Evolutionary conservation across 2,329 filamentous ascomycete species (phyloP), one percentile per base, ranked within the genome.

Genomic region (Blumeria graminis): DNA sequence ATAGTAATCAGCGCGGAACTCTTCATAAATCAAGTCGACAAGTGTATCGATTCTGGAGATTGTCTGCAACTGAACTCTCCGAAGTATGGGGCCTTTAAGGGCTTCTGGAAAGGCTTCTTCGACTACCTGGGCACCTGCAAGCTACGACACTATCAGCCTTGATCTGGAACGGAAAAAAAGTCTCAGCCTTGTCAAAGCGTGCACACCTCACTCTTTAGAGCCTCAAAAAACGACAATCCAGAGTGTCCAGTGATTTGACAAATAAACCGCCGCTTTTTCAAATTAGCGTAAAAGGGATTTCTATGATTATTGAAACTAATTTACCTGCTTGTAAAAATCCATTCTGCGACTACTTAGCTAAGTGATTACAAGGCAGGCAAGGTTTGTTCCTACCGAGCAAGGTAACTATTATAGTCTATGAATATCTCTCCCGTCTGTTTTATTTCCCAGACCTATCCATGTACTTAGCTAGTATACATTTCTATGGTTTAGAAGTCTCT

Each of bases 231-330:
- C 3, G 80, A 90, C 34, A 61, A 74, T 56, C 84, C 84, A 34
- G 88, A 93, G 68, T 94, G 90, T 56, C 92, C 92, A 11, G 88
- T 94, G 61, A 96, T 93, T 67, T 94, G 86, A 69, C 93, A 94
- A 59, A 93, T 94, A 69, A 96, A 98, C 56, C 84, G 81, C 65
- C 81, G 86, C 54, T 63, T 58, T 36, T 54, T 34, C 38, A 38
- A 41, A 57, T 63, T 60, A 65, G 68, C 63, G 66, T 58, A 52
- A 28, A 36, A 43, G 43, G 54, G 56, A 16, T 48, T 52, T 56
- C 53, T 50, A 33, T 55, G 18, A 18, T 7, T 10, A 14, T 32
- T 22, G 51, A 56, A 48, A 54, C 34, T 51, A 60, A 65, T 76
- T 64, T 73, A 86, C 86, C 78, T 93, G 86, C 63, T 84, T 88